phyloP scores from a whole-genome alignment of 805 yeast genomes.

The Nakazawaea wyomingensis region DNA sequence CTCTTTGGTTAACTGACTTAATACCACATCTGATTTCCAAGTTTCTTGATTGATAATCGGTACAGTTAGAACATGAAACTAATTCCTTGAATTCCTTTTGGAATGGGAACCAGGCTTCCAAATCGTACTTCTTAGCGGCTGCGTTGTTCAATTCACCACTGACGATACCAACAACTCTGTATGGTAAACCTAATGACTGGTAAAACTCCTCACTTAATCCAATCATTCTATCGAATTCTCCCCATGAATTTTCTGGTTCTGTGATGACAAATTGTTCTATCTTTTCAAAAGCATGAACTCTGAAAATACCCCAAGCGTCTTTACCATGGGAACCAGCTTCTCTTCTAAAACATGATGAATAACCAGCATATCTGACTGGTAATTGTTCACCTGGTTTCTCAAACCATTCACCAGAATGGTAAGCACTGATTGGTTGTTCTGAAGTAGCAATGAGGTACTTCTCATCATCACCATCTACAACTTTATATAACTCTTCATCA shows the following conservation, averaged over 20 bases:
- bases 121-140: conserved; percentile 97
- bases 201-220: conserved; percentile 87
- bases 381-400: conserved; percentile 95
- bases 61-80: conserved; percentile 98
- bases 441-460: conserved; percentile 97
- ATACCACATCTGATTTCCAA: conserved; percentile 98
- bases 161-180: conserved; percentile 96
- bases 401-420: conserved; percentile 97
- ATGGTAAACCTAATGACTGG: conserved; percentile 86
- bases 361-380: conserved; percentile 96
- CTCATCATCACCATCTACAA: conserved; percentile 94
- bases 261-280: conserved; percentile 94
- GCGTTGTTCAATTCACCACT: conserved; percentile 98
- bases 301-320: conserved; percentile 99
- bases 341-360: conserved; percentile 97
- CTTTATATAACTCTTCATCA: conserved; percentile 97
- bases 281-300: conserved; percentile 98
- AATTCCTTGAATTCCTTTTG: conserved; percentile 97
- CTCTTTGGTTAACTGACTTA: conserved; percentile 89
- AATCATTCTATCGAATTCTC: conserved; percentile 95
- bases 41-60: conserved; percentile 98
- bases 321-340: conserved; percentile 99
- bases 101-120: conserved; percentile 99
- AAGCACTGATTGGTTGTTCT: conserved; percentile 98
- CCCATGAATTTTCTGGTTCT: conserved; percentile 98